These are phyloP conservation scores for Citrus hindsii DNA, from an alignment of 345 rosid genomes.

Conservation along the genomic window DNA sequence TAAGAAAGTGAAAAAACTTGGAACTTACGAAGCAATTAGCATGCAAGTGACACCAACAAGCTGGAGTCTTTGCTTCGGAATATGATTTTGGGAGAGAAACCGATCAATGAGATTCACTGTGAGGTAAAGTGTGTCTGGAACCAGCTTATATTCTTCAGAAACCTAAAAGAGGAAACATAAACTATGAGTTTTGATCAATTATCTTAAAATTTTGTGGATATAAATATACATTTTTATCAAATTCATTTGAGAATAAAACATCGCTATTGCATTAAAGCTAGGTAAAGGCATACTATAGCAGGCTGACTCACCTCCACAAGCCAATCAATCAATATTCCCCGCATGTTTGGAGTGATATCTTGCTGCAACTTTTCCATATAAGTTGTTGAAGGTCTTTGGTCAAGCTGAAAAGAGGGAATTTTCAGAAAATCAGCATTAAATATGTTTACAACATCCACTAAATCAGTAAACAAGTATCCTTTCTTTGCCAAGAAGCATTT, in stretches of 20 bases:
- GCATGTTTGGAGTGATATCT: constrained; percentile 75
- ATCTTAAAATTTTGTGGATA: background rate
- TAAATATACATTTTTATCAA: background rate
- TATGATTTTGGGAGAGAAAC: constrained; percentile 60
- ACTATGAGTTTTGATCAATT: constrained; percentile 1
- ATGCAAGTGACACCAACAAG: constrained; percentile 92
- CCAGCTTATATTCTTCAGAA: constrained; percentile 83
- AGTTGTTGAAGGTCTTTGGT: constrained; percentile 61
- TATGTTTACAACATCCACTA: background rate
- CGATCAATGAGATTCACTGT: constrained; percentile 89
- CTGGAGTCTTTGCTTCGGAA: constrained; percentile 87
- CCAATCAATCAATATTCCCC: constrained; percentile 87
- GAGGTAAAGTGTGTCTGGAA: constrained; percentile 91
- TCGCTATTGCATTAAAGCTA: background rate
- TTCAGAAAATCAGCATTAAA: constrained; percentile 11
- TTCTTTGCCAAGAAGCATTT: background rate
- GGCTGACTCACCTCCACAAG: constrained; percentile 67
- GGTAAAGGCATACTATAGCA: background rate
- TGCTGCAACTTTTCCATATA: constrained; percentile 76
- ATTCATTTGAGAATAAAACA: background rate
- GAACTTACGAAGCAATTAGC: constrained; percentile 96
- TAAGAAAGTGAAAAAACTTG: constrained; percentile 5
- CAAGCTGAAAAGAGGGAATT: constrained; percentile 50
- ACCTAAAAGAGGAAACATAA: constrained; percentile 49
- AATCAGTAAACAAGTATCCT: background rate